Base-by-base conservation (phyloP, 202 grass and related monocot species). In the Alloteropsis angusta region DNA sequence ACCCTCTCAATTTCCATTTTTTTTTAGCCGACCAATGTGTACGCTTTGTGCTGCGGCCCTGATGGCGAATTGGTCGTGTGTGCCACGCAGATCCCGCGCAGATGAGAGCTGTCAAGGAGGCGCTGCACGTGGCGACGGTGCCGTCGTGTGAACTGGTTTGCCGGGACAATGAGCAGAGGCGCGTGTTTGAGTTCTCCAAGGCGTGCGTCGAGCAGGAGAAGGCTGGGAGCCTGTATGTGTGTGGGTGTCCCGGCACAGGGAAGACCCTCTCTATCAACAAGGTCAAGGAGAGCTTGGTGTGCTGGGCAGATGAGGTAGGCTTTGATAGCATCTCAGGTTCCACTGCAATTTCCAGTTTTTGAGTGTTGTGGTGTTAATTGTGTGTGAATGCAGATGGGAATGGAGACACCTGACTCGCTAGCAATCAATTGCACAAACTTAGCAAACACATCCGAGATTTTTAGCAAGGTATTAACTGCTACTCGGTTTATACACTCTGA, bases 391-490 rank as follows among this genome's bases (percentile, higher is more conserved):
- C 71, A 99, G 96, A 66, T 77, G 47, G 84, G 84, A 64, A 65
- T 82, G 79, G 75, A 87, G 81, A 71, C 77, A 74, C 96, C 90
- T 67, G 92, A 93, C 74, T 41, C 71, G 1, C 76, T 99, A 79
- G 58, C 84, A 38, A 93, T 99, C 53, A 99, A 93, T 78, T 99
- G 96, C 76, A 93, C 96, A 56, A 91, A 83, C 88, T 65, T 99
- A 68, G 82, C 76, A 42, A 99, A 72, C 34, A 93, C 88, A 58
- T 79, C 82, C 11, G 88, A 93, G 13, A 95, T 99, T 86, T 99
- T 99, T 83, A 69, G 67, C 44, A 95, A 93, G 96, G 96, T 99
- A 85, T 30, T 14, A 26, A 72, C 52, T 49, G 34, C 42, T 68
- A 39, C 72, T 14, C n/a, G 7, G 28, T 65, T 53, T 72, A 65